Conservation (phyloP, 2,329 filamentous ascomycete genomes). For the Penicillium janthinellum region DNA sequence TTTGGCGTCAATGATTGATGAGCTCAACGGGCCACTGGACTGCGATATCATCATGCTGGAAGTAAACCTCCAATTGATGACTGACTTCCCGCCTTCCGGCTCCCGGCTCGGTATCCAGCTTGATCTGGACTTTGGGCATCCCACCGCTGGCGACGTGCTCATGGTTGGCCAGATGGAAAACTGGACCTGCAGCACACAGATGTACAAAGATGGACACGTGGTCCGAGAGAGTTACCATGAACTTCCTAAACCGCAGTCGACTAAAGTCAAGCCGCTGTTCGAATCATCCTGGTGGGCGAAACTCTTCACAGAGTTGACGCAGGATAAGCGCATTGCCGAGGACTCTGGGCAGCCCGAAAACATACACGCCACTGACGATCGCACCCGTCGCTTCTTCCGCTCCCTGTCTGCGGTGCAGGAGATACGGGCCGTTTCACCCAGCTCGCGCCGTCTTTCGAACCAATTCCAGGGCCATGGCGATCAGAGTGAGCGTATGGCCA, state of each 20-base stretch:
- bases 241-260: conserved; percentile 37
- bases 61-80: conserved; percentile 46
- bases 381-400: conserved; percentile 41
- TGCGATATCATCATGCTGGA: conserved; percentile 50
- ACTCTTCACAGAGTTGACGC: conserved; percentile 45
- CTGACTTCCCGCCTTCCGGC: conserved; percentile 44
- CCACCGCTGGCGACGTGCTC: conserved; percentile 34
- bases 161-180: conserved; percentile 41
- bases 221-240: conserved; percentile 37
- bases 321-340: conserved; percentile 43
- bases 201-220: conserved; percentile 43
- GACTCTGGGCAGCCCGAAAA: conserved; percentile 35
- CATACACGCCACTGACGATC: conserved; percentile 37
- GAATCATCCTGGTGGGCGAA: conserved; percentile 51
- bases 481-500: conserved; percentile 44
- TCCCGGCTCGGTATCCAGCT: conserved; percentile 48
- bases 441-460: conserved; percentile 31
- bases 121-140: conserved; percentile 44
- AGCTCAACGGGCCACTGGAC: conserved; percentile 35
- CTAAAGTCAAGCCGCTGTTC: conserved; percentile 47
- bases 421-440: conserved; percentile 39
- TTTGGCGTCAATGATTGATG: conserved; percentile 39
- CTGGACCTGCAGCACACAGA: conserved; percentile 47
- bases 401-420: conserved; percentile 51
- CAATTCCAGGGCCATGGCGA: conserved; percentile 30